Evolutionary conservation across 139 green algal genomes (phyloP).

Genomic region (Helicosporidium sp.): DNA sequence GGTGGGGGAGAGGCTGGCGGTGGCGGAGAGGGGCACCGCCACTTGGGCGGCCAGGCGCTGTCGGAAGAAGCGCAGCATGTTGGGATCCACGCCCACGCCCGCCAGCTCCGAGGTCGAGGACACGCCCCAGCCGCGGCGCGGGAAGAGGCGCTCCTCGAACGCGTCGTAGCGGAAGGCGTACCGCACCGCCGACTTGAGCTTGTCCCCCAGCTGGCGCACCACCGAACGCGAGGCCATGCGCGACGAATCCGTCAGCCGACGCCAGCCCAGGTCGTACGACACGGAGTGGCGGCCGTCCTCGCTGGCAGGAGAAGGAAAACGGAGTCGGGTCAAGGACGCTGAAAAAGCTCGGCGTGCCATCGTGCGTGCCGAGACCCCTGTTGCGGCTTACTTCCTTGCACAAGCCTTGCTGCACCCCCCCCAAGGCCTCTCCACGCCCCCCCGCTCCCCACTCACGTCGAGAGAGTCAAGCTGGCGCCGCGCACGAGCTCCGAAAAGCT

Average conservation of each 20-base stretch:
- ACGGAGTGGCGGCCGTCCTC: conserved; percentile 23
- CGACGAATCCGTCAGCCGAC: conserved; percentile 24
- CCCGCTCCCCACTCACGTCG: conserved; percentile 11
- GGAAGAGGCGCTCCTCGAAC: conserved; percentile 10
- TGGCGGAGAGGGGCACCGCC: conserved; percentile 5
- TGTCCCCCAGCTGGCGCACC: conserved; percentile 35
- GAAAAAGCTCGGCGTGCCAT: neutral
- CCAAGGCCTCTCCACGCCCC: neutral
- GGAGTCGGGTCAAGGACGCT: no score
- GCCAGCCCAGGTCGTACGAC: conserved; percentile 48
- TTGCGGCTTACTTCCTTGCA: neutral
- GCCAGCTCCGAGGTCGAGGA: conserved; percentile 27
- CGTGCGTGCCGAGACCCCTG: neutral
- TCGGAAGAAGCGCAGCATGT: conserved; percentile 25
- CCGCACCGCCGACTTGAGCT: conserved; percentile 38
- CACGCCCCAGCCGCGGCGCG: conserved; percentile 19
- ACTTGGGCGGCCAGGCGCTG: conserved; percentile 12
- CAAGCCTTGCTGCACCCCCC: neutral
- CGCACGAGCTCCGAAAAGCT: conserved; percentile 27
- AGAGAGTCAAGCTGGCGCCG: conserved; percentile 14
- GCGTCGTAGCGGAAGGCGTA: conserved; percentile 17
- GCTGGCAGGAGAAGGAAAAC: conserved; percentile 26
- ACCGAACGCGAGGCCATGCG: conserved; percentile 25
- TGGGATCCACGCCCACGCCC: conserved; percentile 22
- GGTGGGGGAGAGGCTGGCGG: conserved; percentile 5